Evolutionary conservation across 345 rosid species (phyloP).

Genomic region (Boechera retrofracta): DNA sequence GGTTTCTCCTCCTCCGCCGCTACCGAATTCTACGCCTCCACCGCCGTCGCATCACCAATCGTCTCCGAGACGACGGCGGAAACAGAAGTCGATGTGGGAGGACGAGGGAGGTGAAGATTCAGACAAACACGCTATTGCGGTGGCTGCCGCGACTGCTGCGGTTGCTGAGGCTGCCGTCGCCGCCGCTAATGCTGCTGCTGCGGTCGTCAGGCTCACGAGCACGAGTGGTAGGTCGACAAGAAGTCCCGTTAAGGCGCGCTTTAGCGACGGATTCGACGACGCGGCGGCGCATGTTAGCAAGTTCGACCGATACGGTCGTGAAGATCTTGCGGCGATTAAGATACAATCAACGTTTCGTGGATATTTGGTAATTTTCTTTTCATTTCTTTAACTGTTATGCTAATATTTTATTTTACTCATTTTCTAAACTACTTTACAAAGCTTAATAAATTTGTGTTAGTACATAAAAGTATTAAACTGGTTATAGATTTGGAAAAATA

Average conservation of each 20-base stretch:
- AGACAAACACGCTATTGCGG: constrained; percentile 68
- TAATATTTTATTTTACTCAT: not conserved
- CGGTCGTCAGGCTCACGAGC: constrained; percentile 71
- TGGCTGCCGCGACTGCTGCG: constrained; percentile 82
- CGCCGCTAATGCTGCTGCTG: constrained; percentile 83
- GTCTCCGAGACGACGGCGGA: constrained; percentile 33
- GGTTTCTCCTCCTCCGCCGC: not conserved
- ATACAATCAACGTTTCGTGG: constrained; percentile 92
- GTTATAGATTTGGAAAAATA: constrained; percentile 25
- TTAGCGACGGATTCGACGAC: constrained; percentile 27
- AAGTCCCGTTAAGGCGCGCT: constrained; percentile 29
- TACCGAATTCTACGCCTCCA: constrained; percentile 22
- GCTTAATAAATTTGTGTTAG: no score
- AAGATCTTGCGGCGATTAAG: constrained; percentile 65
- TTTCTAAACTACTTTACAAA: not conserved
- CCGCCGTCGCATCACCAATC: constrained; percentile 28
- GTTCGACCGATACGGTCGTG: constrained; percentile 34
- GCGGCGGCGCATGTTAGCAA: constrained; percentile 42
- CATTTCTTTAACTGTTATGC: not conserved
- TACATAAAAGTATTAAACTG: no score
- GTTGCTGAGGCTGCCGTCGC: constrained; percentile 83
- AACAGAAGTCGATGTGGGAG: constrained; percentile 27
- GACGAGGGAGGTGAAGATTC: constrained; percentile 44
- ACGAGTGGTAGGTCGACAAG: constrained; percentile 64
- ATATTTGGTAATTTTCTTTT: constrained; percentile 61